phyloP scores from a whole-genome alignment of 2,329 filamentous ascomycete species.

The Pseudogymnoascus sp. region DNA sequence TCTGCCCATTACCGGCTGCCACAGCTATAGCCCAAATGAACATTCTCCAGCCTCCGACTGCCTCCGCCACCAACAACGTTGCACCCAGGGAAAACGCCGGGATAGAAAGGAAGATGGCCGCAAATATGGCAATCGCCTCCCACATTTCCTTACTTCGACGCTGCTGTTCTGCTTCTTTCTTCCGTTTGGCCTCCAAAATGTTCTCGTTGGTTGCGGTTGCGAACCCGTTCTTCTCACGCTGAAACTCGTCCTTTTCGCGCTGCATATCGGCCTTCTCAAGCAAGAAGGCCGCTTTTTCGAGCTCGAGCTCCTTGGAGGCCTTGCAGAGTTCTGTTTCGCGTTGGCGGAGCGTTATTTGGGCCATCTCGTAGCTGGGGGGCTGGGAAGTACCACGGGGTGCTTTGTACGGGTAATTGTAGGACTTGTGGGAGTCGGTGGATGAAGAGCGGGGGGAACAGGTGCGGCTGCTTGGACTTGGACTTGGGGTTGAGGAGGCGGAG shows the following conservation, averaged over 20 bases:
- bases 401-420: background rate
- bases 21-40: background rate
- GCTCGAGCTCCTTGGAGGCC: background rate
- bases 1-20: background rate
- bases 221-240: too few species aligned
- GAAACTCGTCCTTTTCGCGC: background rate
- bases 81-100: background rate
- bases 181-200: background rate
- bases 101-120: background rate
- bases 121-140: background rate
- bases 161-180: background rate
- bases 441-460: background rate
- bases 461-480: background rate
- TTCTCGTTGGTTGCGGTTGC: background rate
- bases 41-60: background rate
- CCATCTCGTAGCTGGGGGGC: background rate
- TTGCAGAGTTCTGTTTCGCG: background rate
- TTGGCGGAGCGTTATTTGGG: background rate
- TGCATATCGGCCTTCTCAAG: background rate
- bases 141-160: background rate
- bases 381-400: background rate
- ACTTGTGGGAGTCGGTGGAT: background rate
- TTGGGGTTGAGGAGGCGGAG: background rate
- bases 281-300: background rate
- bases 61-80: background rate